Evolutionary conservation across 2,329 filamentous ascomycete genomes (phyloP), one percentile per base, ranked within the genome.

Genomic region (Leptographium lundbergii): DNA sequence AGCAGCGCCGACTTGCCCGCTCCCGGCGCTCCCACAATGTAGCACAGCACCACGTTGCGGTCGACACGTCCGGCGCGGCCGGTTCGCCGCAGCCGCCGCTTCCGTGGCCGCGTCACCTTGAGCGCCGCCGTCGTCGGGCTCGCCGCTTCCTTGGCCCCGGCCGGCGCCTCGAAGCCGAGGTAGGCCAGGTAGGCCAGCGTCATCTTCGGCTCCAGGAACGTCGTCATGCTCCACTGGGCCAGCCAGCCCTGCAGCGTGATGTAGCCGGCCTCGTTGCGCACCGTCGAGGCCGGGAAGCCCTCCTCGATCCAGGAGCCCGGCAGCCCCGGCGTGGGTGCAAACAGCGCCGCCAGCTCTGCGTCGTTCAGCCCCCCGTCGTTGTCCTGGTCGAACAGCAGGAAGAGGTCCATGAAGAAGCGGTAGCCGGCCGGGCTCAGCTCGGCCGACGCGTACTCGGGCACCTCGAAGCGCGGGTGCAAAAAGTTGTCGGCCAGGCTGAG

Each of bases 171-270:
- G 67, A 96, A 99, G 1, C 94, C 94, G 2, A 99, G 84, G 69
- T 96, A 96, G 3, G 94, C 94, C 2, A 99, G 83, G 70, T 99
- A 99, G 66, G 95, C 91, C 4, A 99, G 79, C 0, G 94, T 97
- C 0, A 90, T 96, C 69, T 94, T 95, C 14, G 94, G 92, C 59
- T 95, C 91, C 61, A 95, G 84, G 67, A 97, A 99, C 0, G 94
- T 99, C 0, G 94, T 99, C 94, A 99, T 99, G 70, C 91, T 96
- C 94, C 94, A 99, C 67, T 99, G 94, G 4, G 94, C 94, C 45
- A 99, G 81, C 94, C 94, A 99, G 2, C 94, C 94, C 71, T 99
- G 94, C 4, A 99, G 77, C 1, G 94, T 99, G 62, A 99, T 91
- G 69, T 97, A 84, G 0, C 94, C 94, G 10, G 89, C 90, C 72